These are phyloP conservation scores for Thielaviopsis euricoi DNA, from an alignment of 2,329 filamentous ascomycete genomes.

Conservation along the genomic window DNA sequence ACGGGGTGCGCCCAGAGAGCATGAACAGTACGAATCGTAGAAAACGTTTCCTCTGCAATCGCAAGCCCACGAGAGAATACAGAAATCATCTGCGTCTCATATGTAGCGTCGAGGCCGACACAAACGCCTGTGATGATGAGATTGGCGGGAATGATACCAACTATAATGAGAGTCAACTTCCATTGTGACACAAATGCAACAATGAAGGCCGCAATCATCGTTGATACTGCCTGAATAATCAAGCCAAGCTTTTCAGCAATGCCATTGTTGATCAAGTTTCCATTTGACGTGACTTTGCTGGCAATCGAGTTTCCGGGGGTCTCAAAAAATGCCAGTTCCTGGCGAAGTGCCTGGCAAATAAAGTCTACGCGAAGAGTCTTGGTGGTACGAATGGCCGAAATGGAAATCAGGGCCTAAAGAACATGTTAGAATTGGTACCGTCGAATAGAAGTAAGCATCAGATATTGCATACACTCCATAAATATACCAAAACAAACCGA, in stretches of 20 bases:
- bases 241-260: constrained; percentile 29
- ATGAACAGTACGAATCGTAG: constrained; percentile 31
- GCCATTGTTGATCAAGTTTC: constrained; percentile 27
- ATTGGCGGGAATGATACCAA: constrained; percentile 28
- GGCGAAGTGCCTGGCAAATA: constrained; percentile 24
- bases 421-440: neutral
- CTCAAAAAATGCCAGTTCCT: constrained; percentile 41
- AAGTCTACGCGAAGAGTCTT: constrained; percentile 23
- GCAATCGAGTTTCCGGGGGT: constrained; percentile 26
- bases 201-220: constrained; percentile 23
- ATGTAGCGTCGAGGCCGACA: constrained; percentile 23
- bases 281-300: constrained; percentile 31
- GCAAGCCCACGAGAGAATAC: constrained; percentile 26
- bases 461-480: constrained; percentile 30
- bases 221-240: constrained; percentile 24
- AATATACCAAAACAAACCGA: constrained; percentile 36
- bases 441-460: neutral
- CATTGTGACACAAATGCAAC: constrained; percentile 25
- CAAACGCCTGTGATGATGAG: constrained; percentile 24
- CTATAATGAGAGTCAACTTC: constrained; percentile 27
- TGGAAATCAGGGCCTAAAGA: constrained; percentile 21
- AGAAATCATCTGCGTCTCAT: constrained; percentile 28
- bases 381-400: constrained; percentile 22
- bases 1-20: constrained; percentile 32
- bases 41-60: constrained; percentile 32